Percentiles rank a stretch among this genome's conserved stretches.
These are phyloP conservation scores for Dacryopinax primogenitus DNA, from an alignment of 768 basidiomycete genomes.

Conservation along the genomic window DNA sequence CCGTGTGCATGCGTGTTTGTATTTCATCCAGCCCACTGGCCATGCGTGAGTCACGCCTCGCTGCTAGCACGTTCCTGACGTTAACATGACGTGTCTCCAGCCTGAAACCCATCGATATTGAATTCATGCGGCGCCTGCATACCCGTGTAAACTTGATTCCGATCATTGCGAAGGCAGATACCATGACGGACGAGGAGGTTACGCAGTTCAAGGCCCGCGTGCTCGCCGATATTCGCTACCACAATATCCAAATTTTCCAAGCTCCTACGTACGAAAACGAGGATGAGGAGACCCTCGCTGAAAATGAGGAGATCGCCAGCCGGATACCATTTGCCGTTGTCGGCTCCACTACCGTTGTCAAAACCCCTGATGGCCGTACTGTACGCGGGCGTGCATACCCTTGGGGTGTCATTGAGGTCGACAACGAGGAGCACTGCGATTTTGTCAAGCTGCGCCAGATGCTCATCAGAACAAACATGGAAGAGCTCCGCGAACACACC, in stretches of 20 bases:
- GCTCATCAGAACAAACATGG: constrained; percentile 99
- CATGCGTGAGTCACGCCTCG: constrained; percentile 62
- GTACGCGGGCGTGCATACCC: constrained; percentile 94
- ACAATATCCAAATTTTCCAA: constrained; percentile 96
- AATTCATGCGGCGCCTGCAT: constrained; percentile 96
- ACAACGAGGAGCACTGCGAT: constrained; percentile 98
- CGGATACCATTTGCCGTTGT: constrained; percentile 99
- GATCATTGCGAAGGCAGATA: constrained; percentile 96
- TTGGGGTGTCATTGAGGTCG: constrained; percentile 98
- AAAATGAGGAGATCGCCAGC: constrained; percentile 94
- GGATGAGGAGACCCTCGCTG: constrained; percentile 94
- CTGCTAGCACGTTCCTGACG: not conserved
- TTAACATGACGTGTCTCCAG: constrained; percentile 31
- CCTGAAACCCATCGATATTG: constrained; percentile 94
- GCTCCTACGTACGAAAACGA: constrained; percentile 96
- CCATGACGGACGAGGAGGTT: constrained; percentile 93
- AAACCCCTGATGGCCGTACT: constrained; percentile 73
- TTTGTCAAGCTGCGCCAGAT: constrained; percentile 99
- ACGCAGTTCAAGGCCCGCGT: constrained; percentile 85
- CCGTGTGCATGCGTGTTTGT: constrained; percentile 94
- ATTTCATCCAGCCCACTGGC: constrained; percentile 98
- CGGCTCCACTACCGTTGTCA: constrained; percentile 75
- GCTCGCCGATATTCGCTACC: constrained; percentile 81
- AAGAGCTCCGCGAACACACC: constrained; percentile 94
- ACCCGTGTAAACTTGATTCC: constrained; percentile 98